Evolutionary conservation across 202 grass and related monocot species (phyloP), one percentile per base, ranked within the genome.

Genomic region (Eragrostis tef): DNA sequence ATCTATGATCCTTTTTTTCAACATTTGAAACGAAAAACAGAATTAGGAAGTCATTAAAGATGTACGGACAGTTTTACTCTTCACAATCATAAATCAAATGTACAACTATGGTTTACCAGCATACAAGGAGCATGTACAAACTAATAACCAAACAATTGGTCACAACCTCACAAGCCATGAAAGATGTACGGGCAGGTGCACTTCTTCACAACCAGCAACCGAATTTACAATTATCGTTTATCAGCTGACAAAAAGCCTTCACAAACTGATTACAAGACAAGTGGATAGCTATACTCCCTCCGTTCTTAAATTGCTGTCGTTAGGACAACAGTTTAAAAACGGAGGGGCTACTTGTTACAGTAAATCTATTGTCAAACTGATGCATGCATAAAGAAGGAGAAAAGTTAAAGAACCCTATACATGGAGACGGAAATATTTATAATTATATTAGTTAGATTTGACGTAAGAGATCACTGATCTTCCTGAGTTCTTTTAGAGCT

Each of bases 401-500:
- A 65, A 34, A 53, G 6, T 71, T 64, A 77, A 4, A 11, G 9
- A 70, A 73, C 29, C 5, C 0, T 47, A 84, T 84, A 14, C 70
- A 70, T 50, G 61, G 48, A 73, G 41, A 75, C 59, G 5, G 15
- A 24, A 5, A 26, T 45, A 79, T n/a, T 44, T 61, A 67, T 67
- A 75, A 12, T 2, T 85, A 20, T 63, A 69, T 26, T 29, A 10
- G 42, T 98, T 86, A 98, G 44, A 89, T 71, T 83, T 43, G 79
- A 63, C 81, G 64, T 75, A 95, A 43, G 31, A 85, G 85, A 72
- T 86, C 70, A 71, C 92, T 90, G 60, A 98, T 93, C 75, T 85
- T 98, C 68, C 71, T 83, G 46, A 98, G 92, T 80, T 94, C 80
- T 56, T 88, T 57, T 0, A 98, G 61, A 79, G 96, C 88, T 75